These are phyloP conservation scores for Cladophialophora bantiana DNA, from an alignment of 2,329 filamentous ascomycete genomes.

Conservation along the genomic window DNA sequence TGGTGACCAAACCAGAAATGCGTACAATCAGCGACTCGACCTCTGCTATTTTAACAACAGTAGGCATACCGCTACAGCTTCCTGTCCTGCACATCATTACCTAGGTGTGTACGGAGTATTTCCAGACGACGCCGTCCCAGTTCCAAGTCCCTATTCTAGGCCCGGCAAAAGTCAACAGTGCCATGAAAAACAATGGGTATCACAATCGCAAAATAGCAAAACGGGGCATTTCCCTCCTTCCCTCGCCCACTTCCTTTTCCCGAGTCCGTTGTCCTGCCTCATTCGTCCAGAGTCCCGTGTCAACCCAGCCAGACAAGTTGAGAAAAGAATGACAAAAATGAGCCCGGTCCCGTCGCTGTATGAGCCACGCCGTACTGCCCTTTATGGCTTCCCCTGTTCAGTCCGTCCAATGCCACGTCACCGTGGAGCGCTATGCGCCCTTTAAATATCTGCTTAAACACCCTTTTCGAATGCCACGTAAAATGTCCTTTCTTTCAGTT, in stretches of 20 bases:
- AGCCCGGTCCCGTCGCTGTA: background rate
- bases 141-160: background rate
- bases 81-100: background rate
- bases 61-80: too few species aligned
- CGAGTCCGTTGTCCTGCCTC: background rate
- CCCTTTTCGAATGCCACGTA: background rate
- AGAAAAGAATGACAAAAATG: background rate
- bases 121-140: background rate
- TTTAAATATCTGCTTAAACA: background rate
- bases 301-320: background rate
- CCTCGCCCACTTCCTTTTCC: background rate
- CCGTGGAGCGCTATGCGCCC: background rate
- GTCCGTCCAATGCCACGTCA: background rate
- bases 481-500: background rate
- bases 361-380: background rate
- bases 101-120: background rate
- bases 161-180: background rate
- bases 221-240: background rate
- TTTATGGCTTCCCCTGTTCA: background rate
- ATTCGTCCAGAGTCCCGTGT: background rate
- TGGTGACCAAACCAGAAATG: too few species aligned
- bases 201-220: background rate
- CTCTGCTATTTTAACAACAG: too few species aligned
- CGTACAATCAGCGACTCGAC: too few species aligned
- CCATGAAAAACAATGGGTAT: constrained; percentile 1